Base-by-base conservation (phyloP, 1,284 basidiomycete species). In the Erythrobasidium hasegawianum region DNA sequence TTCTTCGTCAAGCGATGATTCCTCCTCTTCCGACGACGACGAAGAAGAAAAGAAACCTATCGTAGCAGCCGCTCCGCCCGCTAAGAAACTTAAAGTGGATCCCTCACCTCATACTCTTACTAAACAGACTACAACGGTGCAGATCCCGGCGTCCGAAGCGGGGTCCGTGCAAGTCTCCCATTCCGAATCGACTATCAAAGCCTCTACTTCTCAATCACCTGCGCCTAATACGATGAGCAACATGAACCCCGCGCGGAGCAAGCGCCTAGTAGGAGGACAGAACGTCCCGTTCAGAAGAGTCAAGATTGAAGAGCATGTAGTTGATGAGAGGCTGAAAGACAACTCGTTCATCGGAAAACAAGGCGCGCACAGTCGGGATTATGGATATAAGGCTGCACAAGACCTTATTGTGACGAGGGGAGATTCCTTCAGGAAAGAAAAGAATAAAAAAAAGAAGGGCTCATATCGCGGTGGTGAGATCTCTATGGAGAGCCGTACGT, bases 381-480 rank as follows among this genome's bases (percentile, higher is more conserved):
- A 96, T 75, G 95, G 95, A 33, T 87, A 87, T 18, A 84, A 83
- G 64, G 95, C 95, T 0, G 86, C 86, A 68, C 82, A 83, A 54
- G 95, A 97, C 78, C 80, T 98, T 68, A 88, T 96, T 71, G 89
- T 94, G 22, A 97, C 95, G 1, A 84, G 91, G 5, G 95, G 95
- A 11, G 88, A 89, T 56, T 90, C 90, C 9, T 98, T 98, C 82
- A 85, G 92, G 60, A 98, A 97, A 79, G 95, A 97, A 81, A 97
- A 98, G 81, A 97, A 97, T 81, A 98, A 98, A 85, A 97, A 97
- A 81, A 97, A 98, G 81, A 82, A 89, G 72, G 95, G 93, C 2
- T 78, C 69, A 55, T 78, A 78, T 69, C 66, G 73, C 27, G 77
- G 77, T 26, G 76, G 76, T 22, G 70, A 59, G 38, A 66, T 96